These are phyloP conservation scores for Curvularia verruculosa DNA, from an alignment of 2,329 filamentous ascomycete species.

Conservation along the genomic window DNA sequence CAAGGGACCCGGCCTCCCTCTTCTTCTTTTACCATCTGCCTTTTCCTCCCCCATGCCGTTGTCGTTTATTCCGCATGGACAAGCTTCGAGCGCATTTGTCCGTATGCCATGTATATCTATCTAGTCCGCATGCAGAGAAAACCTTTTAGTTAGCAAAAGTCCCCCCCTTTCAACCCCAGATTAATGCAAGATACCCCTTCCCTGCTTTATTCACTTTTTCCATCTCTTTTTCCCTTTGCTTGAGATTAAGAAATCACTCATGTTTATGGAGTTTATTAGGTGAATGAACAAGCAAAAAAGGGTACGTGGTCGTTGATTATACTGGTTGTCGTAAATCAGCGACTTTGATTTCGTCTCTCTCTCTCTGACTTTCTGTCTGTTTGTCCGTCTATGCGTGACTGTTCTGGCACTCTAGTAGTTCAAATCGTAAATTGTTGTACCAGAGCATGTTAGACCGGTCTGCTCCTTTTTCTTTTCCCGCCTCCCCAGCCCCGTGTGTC, in stretches of 20 bases:
- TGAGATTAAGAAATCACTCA: not conserved
- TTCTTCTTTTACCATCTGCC: no score
- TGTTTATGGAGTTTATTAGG: not conserved
- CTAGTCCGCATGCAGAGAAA: no score
- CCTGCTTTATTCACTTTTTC: slow-evolving; percentile 1
- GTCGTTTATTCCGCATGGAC: no score
- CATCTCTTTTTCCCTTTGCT: not conserved
- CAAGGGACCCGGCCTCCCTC: no score
- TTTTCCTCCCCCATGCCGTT: no score
- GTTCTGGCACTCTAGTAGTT: not conserved
- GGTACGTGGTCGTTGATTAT: not conserved
- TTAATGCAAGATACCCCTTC: slow-evolving; percentile 17
- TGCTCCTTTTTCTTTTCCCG: not conserved
- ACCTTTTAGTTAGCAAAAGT: not conserved
- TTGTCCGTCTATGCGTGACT: not conserved
- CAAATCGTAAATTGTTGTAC: not conserved
- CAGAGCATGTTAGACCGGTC: not conserved
- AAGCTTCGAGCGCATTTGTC: not conserved
- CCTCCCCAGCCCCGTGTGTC: not conserved
- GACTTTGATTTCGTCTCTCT: not conserved
- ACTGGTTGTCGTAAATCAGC: not conserved
- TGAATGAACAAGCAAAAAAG: not conserved
- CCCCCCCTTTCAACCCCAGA: not conserved
- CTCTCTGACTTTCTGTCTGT: not conserved
- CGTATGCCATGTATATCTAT: not conserved